These are phyloP conservation scores for Glebionis coronaria DNA, from an alignment of 129 eudicot species.

Conservation along the genomic window DNA sequence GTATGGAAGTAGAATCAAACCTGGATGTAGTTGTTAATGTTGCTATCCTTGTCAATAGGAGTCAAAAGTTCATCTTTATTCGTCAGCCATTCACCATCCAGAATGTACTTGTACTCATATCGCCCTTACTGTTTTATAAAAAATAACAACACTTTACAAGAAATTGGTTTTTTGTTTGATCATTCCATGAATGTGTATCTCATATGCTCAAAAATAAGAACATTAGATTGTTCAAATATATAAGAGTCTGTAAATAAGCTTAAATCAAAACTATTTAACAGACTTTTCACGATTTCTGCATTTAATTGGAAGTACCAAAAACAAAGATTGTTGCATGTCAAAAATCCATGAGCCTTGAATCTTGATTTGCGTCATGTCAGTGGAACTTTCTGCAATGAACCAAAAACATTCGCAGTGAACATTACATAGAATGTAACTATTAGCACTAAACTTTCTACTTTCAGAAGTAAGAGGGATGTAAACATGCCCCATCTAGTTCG, in stretches of 20 bases:
- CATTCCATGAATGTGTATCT: too few species aligned
- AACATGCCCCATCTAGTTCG: background rate
- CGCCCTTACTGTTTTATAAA: conserved; percentile 62
- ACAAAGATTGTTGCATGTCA: too few species aligned
- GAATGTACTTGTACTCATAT: conserved; percentile 92
- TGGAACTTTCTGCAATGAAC: conserved; percentile 56
- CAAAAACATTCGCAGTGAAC: background rate
- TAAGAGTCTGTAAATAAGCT: too few species aligned
- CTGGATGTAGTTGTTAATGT: conserved; percentile 76
- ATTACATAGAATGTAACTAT: background rate
- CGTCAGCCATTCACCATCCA: conserved; percentile 73
- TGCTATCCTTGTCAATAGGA: conserved; percentile 63
- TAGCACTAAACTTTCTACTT: too few species aligned
- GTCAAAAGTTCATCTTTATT: conserved; percentile 62
- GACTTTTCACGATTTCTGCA: too few species aligned
- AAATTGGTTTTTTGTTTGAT: too few species aligned
- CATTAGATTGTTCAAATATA: too few species aligned
- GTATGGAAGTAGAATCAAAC: conserved; percentile 31
- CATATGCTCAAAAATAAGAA: too few species aligned
- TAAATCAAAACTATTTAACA: background rate
- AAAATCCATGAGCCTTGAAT: conserved; percentile 59
- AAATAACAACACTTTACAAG: background rate
- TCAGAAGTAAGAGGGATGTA: background rate
- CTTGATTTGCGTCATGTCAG: conserved; percentile 48
- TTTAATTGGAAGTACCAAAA: too few species aligned